Conservation (phyloP, 2,329 filamentous ascomycete genomes). For the Cercospora nicotianae region DNA sequence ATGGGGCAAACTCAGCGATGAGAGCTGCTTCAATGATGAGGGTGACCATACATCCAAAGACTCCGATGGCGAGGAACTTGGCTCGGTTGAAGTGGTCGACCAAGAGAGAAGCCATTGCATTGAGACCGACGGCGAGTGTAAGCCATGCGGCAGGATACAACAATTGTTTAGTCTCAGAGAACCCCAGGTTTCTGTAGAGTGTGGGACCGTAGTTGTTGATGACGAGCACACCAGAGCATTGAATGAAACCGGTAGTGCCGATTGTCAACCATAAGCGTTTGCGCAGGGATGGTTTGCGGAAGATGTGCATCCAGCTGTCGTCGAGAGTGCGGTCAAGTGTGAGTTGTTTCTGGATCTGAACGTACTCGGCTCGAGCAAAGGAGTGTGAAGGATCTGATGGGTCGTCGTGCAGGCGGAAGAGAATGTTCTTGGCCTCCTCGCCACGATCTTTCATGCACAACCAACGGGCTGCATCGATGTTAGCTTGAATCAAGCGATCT, state of each 20-base stretch:
- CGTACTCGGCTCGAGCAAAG: slow-evolving; percentile 34
- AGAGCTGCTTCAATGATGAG: slow-evolving; percentile 26
- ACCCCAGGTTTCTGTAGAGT: slow-evolving; percentile 36
- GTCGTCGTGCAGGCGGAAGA: slow-evolving; percentile 29
- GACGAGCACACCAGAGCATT: slow-evolving; percentile 36
- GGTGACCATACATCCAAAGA: slow-evolving; percentile 26
- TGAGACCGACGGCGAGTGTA: slow-evolving; percentile 33
- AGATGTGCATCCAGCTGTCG: slow-evolving; percentile 32
- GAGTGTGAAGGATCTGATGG: slow-evolving; percentile 30
- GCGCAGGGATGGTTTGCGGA: slow-evolving; percentile 33
- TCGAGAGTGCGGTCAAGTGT: slow-evolving; percentile 33
- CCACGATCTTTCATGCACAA: slow-evolving; percentile 26
- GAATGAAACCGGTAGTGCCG: slow-evolving; percentile 35
- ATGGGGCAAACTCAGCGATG: slow-evolving; percentile 19
- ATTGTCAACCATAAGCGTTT: slow-evolving; percentile 33
- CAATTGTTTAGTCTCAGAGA: slow-evolving; percentile 32
- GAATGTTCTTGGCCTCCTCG: slow-evolving; percentile 28
- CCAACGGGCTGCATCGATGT: slow-evolving; percentile 28
- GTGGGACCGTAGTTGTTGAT: slow-evolving; percentile 37
- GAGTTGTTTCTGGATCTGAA: slow-evolving; percentile 37
- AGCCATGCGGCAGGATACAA: slow-evolving; percentile 37
- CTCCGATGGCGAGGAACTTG: slow-evolving; percentile 25
- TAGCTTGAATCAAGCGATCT: background rate
- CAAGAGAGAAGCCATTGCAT: slow-evolving; percentile 30
- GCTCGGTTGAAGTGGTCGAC: slow-evolving; percentile 28